Conservation (phyloP, 2,329 filamentous ascomycete species). For the Stenocarpella maydis region DNA sequence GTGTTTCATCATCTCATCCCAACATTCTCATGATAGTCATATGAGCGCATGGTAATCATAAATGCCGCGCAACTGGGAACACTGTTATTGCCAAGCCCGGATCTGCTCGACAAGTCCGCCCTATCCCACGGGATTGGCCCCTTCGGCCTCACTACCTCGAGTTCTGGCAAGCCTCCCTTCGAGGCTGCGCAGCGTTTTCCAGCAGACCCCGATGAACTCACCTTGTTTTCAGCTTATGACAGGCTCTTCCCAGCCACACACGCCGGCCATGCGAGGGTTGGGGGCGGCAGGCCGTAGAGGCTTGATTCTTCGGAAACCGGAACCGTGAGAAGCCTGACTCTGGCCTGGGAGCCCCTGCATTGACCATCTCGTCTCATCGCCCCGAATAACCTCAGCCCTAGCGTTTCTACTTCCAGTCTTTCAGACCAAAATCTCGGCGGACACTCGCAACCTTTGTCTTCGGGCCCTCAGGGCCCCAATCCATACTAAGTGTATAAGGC, state of each 20-base stretch:
- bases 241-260: neutral
- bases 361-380: constrained; percentile 10
- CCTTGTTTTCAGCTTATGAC: neutral
- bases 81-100: constrained; percentile 1
- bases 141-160: constrained; percentile 2
- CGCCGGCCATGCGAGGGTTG: neutral
- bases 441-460: constrained; percentile 1
- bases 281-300: too few relatives aligned
- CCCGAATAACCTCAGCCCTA: neutral
- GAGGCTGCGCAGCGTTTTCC: neutral
- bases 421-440: neutral
- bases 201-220: neutral
- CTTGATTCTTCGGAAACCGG: constrained; percentile 3
- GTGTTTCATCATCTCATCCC: constrained; percentile 1
- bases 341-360: constrained; percentile 14
- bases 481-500: neutral
- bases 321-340: constrained; percentile 23
- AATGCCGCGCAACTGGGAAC: neutral
- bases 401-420: neutral
- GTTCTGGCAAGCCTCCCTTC: neutral
- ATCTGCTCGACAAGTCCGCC: constrained; percentile 11
- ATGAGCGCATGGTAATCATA: constrained; percentile 4
- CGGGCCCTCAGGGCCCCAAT: neutral
- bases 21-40: constrained; percentile 13
- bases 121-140: neutral